Conservation (phyloP, 2,329 filamentous ascomycete genomes). For the Curvularia eragrostidis region DNA sequence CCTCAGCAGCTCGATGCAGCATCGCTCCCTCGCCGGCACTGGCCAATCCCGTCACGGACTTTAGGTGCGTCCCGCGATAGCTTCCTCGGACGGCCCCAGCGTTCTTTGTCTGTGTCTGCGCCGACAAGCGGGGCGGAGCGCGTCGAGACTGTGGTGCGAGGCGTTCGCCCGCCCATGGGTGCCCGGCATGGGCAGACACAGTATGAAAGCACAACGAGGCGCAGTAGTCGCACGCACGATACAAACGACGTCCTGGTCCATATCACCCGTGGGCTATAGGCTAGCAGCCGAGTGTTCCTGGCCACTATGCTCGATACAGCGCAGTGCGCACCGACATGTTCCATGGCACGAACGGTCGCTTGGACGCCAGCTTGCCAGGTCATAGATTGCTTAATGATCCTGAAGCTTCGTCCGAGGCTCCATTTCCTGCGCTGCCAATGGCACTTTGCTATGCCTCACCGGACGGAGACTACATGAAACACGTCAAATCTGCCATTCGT, state of each 20-base stretch:
- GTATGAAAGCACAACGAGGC: too few species aligned
- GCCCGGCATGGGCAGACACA: too few species aligned
- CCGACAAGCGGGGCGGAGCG: constrained; percentile 10
- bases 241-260: neutral
- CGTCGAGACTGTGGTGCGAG: constrained; percentile 11
- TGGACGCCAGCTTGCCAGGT: constrained; percentile 42
- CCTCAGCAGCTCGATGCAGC: constrained; percentile 24
- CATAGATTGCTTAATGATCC: constrained; percentile 34
- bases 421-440: constrained; percentile 31
- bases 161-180: constrained; percentile 11
- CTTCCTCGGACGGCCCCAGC: constrained; percentile 21
- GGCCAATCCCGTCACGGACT: constrained; percentile 41
- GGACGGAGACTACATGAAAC: constrained; percentile 28
- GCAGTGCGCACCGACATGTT: constrained; percentile 34
- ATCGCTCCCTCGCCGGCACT: constrained; percentile 27
- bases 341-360: constrained; percentile 36
- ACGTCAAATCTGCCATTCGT: constrained; percentile 17
- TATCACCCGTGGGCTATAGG: constrained; percentile 3
- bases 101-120: constrained; percentile 28
- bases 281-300: constrained; percentile 24
- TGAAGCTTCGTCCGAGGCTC: constrained; percentile 24
- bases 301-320: constrained; percentile 25
- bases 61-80: constrained; percentile 41
- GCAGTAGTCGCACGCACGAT: constrained; percentile 4
- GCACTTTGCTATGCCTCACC: constrained; percentile 10